Base-by-base conservation (phyloP, 2,329 filamentous ascomycete species). In the Xylariaceae sp. region DNA sequence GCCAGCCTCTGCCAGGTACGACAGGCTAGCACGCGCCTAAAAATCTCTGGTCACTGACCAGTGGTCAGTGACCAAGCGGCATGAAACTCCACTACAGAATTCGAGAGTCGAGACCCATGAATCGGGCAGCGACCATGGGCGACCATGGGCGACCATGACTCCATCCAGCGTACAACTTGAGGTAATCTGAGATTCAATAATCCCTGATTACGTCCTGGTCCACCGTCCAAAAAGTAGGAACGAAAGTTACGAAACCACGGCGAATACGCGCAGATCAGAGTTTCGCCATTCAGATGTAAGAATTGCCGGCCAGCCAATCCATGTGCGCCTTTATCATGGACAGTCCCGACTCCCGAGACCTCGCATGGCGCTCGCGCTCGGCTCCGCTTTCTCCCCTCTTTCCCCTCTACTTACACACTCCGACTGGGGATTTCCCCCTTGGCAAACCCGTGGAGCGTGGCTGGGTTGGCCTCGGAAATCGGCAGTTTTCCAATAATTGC, bases 281-380 rank as follows among this genome's bases (percentile, higher is more conserved):
- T 37, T 47, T 31, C 37, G 12, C 30, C 47, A 42, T 51, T 52
- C 48, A 44, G 44, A 43, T 51, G 40, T 49, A 39, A 32, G 51
- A 55, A 46, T 50, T 45, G 47, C 29, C 31, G 32, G 49, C 57
- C 57, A 60, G 55, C 57, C 50, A 54, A 51, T 32, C 26, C 27
- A 11, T 35, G 50, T 27, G 52, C 42, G 53, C 47, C 32, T 47
- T 37, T 11, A 37, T 9, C 35, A 11, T 37, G 35, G 8, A 37
- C 8, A 37, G 32, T 5, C 4, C 35, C 3, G 35, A 11, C 19
- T 11, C 35, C 35, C 35, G 35, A 44, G 31, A 30, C 12, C 12
- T 40, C 6, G n/a, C 9, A 6, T 41, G 29, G 42, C 26, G 42
- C 27, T 27, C 42, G 27, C 29, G 27, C 42, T 30, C 7, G 27